These are phyloP conservation scores for Penicillium daleae DNA, from an alignment of 495 filamentous ascomycete genomes.

Conservation along the genomic window DNA sequence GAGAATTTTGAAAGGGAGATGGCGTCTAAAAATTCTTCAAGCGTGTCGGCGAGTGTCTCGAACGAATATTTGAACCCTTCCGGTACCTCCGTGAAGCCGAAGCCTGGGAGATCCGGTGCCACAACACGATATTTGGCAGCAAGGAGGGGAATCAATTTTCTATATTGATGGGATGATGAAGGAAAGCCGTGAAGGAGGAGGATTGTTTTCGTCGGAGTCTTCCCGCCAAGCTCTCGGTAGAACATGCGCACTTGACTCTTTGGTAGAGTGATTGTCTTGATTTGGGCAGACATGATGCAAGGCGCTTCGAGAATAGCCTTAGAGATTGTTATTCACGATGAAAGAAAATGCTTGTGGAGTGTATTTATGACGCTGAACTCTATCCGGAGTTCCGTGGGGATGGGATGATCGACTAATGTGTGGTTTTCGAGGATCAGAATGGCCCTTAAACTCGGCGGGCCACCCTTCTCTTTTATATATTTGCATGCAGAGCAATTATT, in stretches of 20 bases:
- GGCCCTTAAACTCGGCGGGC: background rate
- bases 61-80: constrained; percentile 56
- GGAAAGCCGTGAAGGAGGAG: constrained; percentile 69
- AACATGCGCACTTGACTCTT: constrained; percentile 44
- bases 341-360: background rate
- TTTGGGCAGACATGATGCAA: background rate
- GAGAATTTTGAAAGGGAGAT: constrained; percentile 52
- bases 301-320: background rate
- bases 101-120: constrained; percentile 65
- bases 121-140: constrained; percentile 55
- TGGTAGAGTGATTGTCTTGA: background rate
- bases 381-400: background rate
- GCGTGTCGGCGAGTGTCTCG: constrained; percentile 49
- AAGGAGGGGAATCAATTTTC: constrained; percentile 63
- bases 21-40: constrained; percentile 50
- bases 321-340: background rate
- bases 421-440: background rate
- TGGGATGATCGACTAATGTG: background rate
- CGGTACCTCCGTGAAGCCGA: constrained; percentile 59
- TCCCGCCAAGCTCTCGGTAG: constrained; percentile 54
- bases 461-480: background rate
- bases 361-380: background rate
- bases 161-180: constrained; percentile 64
- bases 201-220: constrained; percentile 25
- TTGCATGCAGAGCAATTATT: background rate